Evolutionary conservation across 495 filamentous ascomycete species (phyloP), one percentile per base, ranked within the genome.

Genomic region (Neurospora sp.): DNA sequence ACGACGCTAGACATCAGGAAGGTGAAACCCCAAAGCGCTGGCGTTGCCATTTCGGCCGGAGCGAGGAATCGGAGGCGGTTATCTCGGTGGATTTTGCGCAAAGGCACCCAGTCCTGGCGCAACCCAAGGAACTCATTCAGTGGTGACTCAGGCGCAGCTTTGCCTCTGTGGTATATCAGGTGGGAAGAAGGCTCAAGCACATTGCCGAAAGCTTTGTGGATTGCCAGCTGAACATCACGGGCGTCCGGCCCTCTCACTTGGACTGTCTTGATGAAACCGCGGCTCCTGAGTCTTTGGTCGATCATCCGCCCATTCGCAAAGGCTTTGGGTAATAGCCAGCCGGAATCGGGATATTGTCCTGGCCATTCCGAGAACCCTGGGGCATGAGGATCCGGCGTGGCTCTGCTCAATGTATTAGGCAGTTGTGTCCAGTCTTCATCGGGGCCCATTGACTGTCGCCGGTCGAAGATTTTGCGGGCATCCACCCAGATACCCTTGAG

Each of bases 11-110:
- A 88, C 22, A 82, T 78, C 40, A 94, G 81, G 69, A 92, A 93
- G 7, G 88, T 84, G 12, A 87, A 88, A 46, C 88, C 88, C 91
- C 91, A 94, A 5, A 89, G 82, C 6, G 87, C 86, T 5, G 89
- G 85, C 5, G 88, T 91, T 31, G 89, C 80, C 87, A 92, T 89
- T 78, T 94, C 91, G 1, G 88, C 81, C 3, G 85, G 84, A 31
- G 83, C 83, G 20, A 94, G 84, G 75, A 92, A 93, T 9, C 87
- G 88, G 1, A 94, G 84, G 12, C 85, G 83, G 0, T 88, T 87
- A 70, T 92, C 89, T 74, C 89, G 92, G 78, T 90, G 86, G 4
- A 92, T 76, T 76, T 94, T 94, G 37, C 91, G 86, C 22, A 94
- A 81, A 5, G 91, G 91, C 11, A 91, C 83, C 85, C 90, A 92